Evolutionary conservation across 2,329 filamentous ascomycete genomes (phyloP), one percentile per base, ranked within the genome.

Genomic region (Fusarium anthophilum): DNA sequence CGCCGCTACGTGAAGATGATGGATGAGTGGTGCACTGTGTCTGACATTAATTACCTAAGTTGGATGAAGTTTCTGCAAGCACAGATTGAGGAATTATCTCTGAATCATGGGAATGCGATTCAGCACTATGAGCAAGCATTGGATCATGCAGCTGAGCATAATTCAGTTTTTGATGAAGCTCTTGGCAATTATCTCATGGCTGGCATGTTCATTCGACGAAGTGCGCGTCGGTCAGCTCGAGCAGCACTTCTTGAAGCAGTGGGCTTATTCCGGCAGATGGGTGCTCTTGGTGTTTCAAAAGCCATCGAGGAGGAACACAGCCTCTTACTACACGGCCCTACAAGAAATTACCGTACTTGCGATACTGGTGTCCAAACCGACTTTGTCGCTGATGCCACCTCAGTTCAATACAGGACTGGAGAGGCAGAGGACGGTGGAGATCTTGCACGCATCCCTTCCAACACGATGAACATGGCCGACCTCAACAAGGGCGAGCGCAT

Each of bases 131-230:
- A 96, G 79, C 86, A 89, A 70, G 90, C 91, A 12, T 82, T 95
- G 65, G 92, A 95, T 76, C 93, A 95, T 77, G 89, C 91, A 18
- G 87, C 92, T 26, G 86, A 92, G 63, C 87, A 94, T 75, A 86
- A 87, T 48, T 92, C 93, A 70, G 78, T 88, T 6, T 88, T 94
- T 56, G 93, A 95, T 69, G 92, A 95, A 80, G 93, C 91, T 1
- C 85, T 94, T 4, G 89, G 90, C 22, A 92, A 93, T 77, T 93
- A 94, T 78, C 84, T 95, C 37, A 92, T 95, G 84, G 92, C 91
- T 4, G 92, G 92, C 15, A 91, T 91, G 78, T 90, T 94, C 70
- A 85, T 93, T 60, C 86, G 93, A 20, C 86, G 88, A 70, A 88
- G 88, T 18, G 91, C 92, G 8, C 87, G 90, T 44, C 85, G 93